These are phyloP conservation scores for Ochromonas danica DNA, from an alignment of 108 stramenopile genomes.

Conservation along the genomic window DNA sequence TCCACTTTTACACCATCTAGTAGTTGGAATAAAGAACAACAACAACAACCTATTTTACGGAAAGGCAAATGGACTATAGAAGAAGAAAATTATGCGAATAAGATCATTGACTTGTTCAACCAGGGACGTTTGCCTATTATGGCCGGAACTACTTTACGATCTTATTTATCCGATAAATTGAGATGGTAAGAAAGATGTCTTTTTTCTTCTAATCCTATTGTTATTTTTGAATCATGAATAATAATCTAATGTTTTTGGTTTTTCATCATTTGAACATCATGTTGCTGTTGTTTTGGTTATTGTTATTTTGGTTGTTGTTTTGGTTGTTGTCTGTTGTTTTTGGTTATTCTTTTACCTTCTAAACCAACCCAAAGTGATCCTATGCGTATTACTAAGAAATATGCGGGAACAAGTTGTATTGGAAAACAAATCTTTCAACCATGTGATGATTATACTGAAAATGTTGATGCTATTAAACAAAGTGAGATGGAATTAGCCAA, in stretches of 20 bases:
- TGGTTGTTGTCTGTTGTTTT: too few species aligned
- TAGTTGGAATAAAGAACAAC: too few species aligned
- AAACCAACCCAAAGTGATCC: constrained; percentile 31
- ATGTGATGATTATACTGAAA: background rate
- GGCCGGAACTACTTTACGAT: constrained; percentile 52
- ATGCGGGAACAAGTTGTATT: constrained; percentile 47
- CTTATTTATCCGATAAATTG: constrained; percentile 51
- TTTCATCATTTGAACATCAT: too few species aligned
- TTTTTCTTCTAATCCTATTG: background rate
- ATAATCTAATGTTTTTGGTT: too few species aligned
- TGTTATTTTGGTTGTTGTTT: too few species aligned
- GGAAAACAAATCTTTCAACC: constrained; percentile 47
- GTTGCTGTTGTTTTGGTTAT: too few species aligned
- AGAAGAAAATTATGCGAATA: constrained; percentile 51
- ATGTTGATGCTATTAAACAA: background rate
- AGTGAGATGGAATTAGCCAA: background rate
- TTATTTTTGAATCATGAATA: too few species aligned
- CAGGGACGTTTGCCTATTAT: constrained; percentile 43
- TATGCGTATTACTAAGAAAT: constrained; percentile 52
- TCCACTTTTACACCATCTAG: too few species aligned
- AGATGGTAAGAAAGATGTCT: constrained; percentile 40
- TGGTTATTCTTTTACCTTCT: background rate
- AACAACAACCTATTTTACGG: constrained; percentile 27
- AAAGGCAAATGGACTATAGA: constrained; percentile 57
- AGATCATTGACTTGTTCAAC: constrained; percentile 53